Evolutionary conservation across 108 stramenopile species (phyloP), one percentile per base, ranked within the genome.

Genomic region (Cyclotella distinguenda): DNA sequence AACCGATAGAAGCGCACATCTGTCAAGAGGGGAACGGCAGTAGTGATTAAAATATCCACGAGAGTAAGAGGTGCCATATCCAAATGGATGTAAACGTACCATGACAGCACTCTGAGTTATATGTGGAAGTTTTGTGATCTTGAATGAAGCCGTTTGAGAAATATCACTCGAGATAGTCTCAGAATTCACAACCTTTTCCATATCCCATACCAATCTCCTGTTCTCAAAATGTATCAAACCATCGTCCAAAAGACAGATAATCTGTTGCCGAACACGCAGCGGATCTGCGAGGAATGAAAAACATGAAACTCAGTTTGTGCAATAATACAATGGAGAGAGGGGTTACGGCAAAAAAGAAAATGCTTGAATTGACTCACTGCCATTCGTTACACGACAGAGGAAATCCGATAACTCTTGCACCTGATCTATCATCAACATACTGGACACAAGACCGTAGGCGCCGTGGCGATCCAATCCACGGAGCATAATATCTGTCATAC

Each of bases 1-100:
- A 60, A 18, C 59, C 59, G 18, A 60, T 43, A 21, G 43, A 60
- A 12, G 59, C 40, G 31, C 59, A 60, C 6, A 60, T 60, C 43
- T 60, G 4, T 32, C 23, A 16, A 9, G 16, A 16, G 8, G 35
- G 4, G 25, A 23, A 10, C 16, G 26, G 31, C 31, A 39, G 10
- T 18, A 53, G 52, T 16, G 18, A 31, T 53, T 12, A 31, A 4
- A 31, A 15, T 12, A 53, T 2, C 27, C 28, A 47, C n/a, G 9
- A 31, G 3, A 32, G 30, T 32, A 31, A 53, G 4, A 28, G 23
- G 33, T n/a, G 12, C 28, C 2, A 4, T 2, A 16, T 28, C 18
- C 21, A 22, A 38, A 18, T 21, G 21, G 18, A 39, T 2, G n/a
- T n/a, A n/a, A n/a, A 57, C 56, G 21, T 31, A 57, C 56, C 35